These are phyloP conservation scores for Penicillium paneum DNA, from an alignment of 2,329 filamentous ascomycete species.

Conservation along the genomic window DNA sequence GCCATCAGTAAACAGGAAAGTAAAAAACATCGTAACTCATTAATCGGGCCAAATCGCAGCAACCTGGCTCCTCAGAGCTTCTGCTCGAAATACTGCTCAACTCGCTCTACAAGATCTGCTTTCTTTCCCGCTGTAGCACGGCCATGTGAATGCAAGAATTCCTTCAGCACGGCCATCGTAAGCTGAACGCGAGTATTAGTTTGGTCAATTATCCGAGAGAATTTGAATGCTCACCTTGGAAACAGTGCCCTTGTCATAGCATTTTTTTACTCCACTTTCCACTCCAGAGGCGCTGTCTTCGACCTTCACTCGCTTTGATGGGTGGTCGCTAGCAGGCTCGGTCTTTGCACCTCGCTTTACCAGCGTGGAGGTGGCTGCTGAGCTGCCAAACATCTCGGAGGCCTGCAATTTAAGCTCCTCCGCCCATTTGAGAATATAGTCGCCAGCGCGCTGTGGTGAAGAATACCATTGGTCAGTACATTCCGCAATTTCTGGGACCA, in stretches of 20 bases:
- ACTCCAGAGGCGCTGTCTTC: conserved; percentile 26
- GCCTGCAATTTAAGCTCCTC: conserved; percentile 62
- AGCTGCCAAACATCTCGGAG: conserved; percentile 37
- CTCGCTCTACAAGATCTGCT: conserved; percentile 49
- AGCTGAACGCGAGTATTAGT: conserved; percentile 31
- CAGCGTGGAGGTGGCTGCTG: conserved; percentile 43
- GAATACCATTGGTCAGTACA: not conserved
- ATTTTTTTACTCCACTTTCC: conserved; percentile 41
- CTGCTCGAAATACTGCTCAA: conserved; percentile 49
- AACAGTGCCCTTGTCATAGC: conserved; percentile 44
- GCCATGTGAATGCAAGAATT: conserved; percentile 45
- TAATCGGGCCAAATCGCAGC: not conserved
- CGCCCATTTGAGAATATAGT: conserved; percentile 75
- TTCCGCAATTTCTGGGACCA: too few species aligned
- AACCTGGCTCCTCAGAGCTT: conserved; percentile 28
- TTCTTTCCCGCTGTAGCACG: conserved; percentile 48
- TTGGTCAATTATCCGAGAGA: not conserved
- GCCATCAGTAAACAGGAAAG: not conserved
- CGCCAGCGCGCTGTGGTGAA: conserved; percentile 62
- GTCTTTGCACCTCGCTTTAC: conserved; percentile 46
- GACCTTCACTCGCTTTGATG: conserved; percentile 48
- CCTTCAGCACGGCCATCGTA: conserved; percentile 47
- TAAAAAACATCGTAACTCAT: conserved; percentile 3
- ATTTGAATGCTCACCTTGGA: conserved; percentile 35
- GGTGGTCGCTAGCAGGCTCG: conserved; percentile 27